A percentile compares a stretch with the other conserved stretches of the same genome.
These are phyloP conservation scores for Ogataea nakhonphanomensis DNA, from an alignment of 805 yeast genomes.

Conservation along the genomic window DNA sequence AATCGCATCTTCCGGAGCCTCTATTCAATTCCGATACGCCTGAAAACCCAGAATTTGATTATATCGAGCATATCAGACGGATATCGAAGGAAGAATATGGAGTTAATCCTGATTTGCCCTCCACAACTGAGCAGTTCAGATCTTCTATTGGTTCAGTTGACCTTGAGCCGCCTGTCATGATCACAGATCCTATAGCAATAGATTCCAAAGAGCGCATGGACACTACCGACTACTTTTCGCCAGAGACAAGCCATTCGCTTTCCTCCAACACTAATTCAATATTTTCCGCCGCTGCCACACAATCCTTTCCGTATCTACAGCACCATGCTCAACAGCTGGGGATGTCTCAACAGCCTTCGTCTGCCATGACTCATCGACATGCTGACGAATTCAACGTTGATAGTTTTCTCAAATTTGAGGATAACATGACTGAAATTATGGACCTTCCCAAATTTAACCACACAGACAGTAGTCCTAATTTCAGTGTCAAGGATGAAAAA, in stretches of 20 bases:
- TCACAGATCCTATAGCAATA: conserved; percentile 26
- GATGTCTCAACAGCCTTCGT: neutral
- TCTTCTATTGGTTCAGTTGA: conserved; percentile 13
- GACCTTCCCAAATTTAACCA: conserved; percentile 24
- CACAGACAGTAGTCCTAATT: neutral
- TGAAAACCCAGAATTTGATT: conserved; percentile 33
- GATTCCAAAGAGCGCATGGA: conserved; percentile 19
- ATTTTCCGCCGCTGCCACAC: conserved; percentile 15
- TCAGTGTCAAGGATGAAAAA: conserved; percentile 2
- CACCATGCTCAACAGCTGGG: conserved; percentile 1
- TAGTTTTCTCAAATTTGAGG: conserved; percentile 32
- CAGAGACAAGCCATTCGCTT: conserved; percentile 27
- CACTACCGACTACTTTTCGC: conserved; percentile 23
- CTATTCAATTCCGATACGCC: conserved; percentile 19
- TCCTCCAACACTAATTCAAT: conserved; percentile 25
- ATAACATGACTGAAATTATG: conserved; percentile 24
- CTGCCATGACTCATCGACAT: conserved; percentile 8
- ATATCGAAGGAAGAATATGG: conserved; percentile 36
- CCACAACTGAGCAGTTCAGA: conserved; percentile 3
- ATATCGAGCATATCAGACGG: conserved; percentile 36
- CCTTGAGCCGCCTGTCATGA: conserved; percentile 14
- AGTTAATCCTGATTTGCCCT: conserved; percentile 23
- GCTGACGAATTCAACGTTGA: conserved; percentile 32
- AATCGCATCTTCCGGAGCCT: conserved; percentile 18
- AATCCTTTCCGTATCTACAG: conserved; percentile 7